Evolutionary conservation across 2,329 filamentous ascomycete species (phyloP).

Genomic region (Emergomyces pasteurianus): DNA sequence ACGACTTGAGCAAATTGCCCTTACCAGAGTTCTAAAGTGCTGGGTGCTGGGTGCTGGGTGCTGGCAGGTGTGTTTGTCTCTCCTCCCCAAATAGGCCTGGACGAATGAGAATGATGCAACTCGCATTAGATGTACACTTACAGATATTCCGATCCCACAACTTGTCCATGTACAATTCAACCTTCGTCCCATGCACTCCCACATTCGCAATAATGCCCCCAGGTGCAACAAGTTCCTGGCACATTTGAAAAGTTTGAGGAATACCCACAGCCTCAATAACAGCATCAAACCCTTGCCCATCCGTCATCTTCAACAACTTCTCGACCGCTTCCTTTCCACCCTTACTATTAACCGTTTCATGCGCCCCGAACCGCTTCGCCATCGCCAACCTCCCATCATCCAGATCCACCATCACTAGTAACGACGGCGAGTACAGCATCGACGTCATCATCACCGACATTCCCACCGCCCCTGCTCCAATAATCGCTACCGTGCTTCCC

Average conservation of each 20-base stretch:
- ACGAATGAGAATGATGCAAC: neutral
- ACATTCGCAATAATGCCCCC: constrained; percentile 47
- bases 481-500: constrained; percentile 41
- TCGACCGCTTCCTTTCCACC: constrained; percentile 24
- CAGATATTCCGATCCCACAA: constrained; percentile 45
- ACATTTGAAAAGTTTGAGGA: constrained; percentile 41
- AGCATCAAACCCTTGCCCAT: constrained; percentile 43
- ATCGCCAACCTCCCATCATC: constrained; percentile 38
- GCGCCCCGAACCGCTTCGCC: constrained; percentile 39
- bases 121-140: constrained; percentile 19
- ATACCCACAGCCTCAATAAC: constrained; percentile 49
- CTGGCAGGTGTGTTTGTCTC: neutral
- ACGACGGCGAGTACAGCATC: constrained; percentile 42
- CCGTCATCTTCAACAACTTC: constrained; percentile 34
- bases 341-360: constrained; percentile 32
- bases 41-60: neutral
- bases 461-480: constrained; percentile 46
- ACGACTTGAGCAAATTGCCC: neutral
- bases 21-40: neutral
- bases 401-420: constrained; percentile 42
- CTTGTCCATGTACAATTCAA: constrained; percentile 40
- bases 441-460: constrained; percentile 44
- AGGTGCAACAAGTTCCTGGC: constrained; percentile 41
- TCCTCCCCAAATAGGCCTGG: neutral
- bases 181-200: constrained; percentile 46